Evolutionary conservation across 768 basidiomycete species (phyloP).

Genomic region (Lanmaoa rubissima): DNA sequence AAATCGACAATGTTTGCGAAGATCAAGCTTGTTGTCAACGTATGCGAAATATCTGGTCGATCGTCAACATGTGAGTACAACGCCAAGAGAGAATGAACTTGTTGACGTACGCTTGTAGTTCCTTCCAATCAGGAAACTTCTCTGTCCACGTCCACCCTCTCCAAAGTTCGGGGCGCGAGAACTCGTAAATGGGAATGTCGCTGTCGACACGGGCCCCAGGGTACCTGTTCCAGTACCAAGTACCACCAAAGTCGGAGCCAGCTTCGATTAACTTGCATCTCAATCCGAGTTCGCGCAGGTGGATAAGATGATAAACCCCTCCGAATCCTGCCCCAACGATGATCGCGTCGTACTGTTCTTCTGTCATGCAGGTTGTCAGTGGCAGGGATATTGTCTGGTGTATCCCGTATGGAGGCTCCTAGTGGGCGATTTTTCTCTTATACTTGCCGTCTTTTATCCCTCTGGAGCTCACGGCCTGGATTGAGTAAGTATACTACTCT

Average conservation of each 20-base stretch:
- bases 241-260: conserved; percentile 11
- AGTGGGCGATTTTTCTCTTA: background rate
- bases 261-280: conserved; percentile 9
- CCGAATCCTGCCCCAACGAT: conserved; percentile 7
- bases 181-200: conserved; percentile 9
- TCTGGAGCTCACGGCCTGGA: background rate
- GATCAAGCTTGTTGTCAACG: conserved; percentile 7
- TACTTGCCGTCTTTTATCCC: background rate
- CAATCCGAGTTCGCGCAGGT: conserved; percentile 4
- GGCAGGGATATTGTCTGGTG: background rate
- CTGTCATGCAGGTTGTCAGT: background rate
- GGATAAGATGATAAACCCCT: conserved; percentile 7
- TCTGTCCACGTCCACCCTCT: conserved; percentile 11
- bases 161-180: conserved; percentile 14
- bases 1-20: conserved; percentile 18
- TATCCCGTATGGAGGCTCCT: background rate
- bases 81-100: background rate
- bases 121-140: conserved; percentile 12
- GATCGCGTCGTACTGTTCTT: conserved; percentile 7
- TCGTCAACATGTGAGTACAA: background rate
- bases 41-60: conserved; percentile 13
- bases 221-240: conserved; percentile 18
- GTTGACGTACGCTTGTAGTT: conserved; percentile 8
- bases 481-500: background rate
- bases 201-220: conserved; percentile 14